Evolutionary conservation across 148 eudicot species (phyloP).

Genomic region (Heliosperma pusillum): DNA sequence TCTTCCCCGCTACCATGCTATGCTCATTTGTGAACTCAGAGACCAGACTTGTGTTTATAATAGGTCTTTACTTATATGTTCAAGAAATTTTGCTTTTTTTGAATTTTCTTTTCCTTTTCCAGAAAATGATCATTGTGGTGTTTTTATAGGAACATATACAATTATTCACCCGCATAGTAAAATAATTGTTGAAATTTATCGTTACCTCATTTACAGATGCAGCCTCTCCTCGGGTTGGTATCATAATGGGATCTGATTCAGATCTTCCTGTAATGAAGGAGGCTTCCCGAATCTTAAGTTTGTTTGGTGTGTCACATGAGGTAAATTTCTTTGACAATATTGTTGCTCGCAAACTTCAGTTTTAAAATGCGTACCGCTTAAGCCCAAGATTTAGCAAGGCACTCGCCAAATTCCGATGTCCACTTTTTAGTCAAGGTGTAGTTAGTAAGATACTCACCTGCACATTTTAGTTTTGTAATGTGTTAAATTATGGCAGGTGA

Average conservation of each 20-base stretch:
- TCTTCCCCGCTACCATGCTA: background rate
- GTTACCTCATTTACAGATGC: slow-evolving; percentile 28
- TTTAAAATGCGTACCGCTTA: too few relatives aligned
- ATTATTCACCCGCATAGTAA: background rate
- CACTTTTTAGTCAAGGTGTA: too few relatives aligned
- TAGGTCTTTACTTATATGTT: background rate
- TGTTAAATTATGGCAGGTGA: slow-evolving; percentile 46
- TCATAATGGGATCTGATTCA: slow-evolving; percentile 97
- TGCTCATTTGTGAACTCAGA: background rate
- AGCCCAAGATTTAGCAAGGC: background rate
- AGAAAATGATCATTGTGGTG: too few relatives aligned
- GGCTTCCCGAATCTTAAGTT: slow-evolving; percentile 57
- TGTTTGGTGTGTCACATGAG: slow-evolving; percentile 70
- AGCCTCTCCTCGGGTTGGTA: slow-evolving; percentile 66
- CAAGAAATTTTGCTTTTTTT: too few relatives aligned
- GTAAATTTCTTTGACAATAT: slow-evolving; percentile 27
- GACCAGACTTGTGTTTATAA: background rate
- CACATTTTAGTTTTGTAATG: background rate
- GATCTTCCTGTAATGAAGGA: slow-evolving; percentile 95
- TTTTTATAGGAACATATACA: too few relatives aligned
- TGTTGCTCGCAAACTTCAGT: too few relatives aligned
- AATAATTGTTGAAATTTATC: background rate
- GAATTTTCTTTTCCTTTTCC: too few relatives aligned
- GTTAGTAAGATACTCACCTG: too few relatives aligned
- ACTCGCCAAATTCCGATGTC: background rate